Percentiles rank a stretch among this genome's conserved stretches.
phyloP scores from a whole-genome alignment of 768 basidiomycete genomes.

The Cyclocybe aegerita region DNA sequence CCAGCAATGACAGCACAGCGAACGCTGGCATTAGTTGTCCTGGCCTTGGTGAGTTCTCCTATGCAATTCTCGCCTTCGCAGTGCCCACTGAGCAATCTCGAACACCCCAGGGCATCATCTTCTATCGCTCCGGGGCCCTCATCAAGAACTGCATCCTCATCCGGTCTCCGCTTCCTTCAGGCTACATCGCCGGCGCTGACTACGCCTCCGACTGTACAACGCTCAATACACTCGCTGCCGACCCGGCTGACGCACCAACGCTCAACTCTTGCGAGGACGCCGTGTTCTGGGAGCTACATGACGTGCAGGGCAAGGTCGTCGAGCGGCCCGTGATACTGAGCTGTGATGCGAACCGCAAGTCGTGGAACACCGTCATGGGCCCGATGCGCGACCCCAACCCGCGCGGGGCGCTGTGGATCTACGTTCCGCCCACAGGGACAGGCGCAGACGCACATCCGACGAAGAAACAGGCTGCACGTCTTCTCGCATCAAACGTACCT shows the following conservation, averaged over 20 bases:
- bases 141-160: conserved; percentile 40
- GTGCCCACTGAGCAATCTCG: too few species aligned
- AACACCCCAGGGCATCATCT: conserved; percentile 36
- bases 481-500: conserved; percentile 9
- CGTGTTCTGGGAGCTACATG: conserved; percentile 60
- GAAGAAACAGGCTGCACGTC: conserved; percentile 6
- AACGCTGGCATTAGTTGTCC: background rate
- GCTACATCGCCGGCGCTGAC: conserved; percentile 52
- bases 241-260: conserved; percentile 16
- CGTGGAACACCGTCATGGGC: conserved; percentile 81
- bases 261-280: conserved; percentile 66
- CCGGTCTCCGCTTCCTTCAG: conserved; percentile 43
- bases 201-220: conserved; percentile 44
- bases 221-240: conserved; percentile 20
- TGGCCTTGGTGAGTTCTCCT: background rate
- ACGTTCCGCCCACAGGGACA: conserved; percentile 25
- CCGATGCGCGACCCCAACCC: conserved; percentile 59
- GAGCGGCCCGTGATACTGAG: conserved; percentile 45
- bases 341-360: conserved; percentile 55
- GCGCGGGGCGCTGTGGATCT: conserved; percentile 63
- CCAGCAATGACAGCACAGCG: too few species aligned
- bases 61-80: too few species aligned
- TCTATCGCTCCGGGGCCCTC: conserved; percentile 45
- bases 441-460: background rate
- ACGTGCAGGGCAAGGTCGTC: conserved; percentile 33